Evolutionary conservation across 2,329 filamentous ascomycete genomes (phyloP).

Genomic region (Elsinoe australis): DNA sequence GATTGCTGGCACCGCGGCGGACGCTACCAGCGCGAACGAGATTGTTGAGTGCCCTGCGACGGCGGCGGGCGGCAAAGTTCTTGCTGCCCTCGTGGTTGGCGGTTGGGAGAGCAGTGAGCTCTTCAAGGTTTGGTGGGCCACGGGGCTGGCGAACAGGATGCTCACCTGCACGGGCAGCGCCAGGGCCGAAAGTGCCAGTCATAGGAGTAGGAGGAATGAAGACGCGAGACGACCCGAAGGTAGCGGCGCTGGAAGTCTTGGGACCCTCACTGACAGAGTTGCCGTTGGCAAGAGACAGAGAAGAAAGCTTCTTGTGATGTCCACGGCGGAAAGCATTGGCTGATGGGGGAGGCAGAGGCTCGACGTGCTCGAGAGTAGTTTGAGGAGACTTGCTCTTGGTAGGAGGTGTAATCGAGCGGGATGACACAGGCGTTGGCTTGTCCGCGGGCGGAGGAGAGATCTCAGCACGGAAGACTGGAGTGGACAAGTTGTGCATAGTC

Average conservation of each 20-base stretch:
- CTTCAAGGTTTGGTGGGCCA: conserved; percentile 83
- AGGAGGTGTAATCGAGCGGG: conserved; percentile 58
- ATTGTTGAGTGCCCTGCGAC: conserved; percentile 84
- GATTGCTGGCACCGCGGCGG: conserved; percentile 63
- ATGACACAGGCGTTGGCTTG: conserved; percentile 44
- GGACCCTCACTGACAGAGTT: conserved; percentile 52
- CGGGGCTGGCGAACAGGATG: conserved; percentile 90
- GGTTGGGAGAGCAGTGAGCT: conserved; percentile 81
- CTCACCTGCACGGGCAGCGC: conserved; percentile 86
- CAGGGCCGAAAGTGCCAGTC: conserved; percentile 83
- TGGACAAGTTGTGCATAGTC: conserved; percentile 24
- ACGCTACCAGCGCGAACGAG: conserved; percentile 83
- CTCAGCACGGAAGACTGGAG: conserved; percentile 63
- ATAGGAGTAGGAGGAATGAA: conserved; percentile 68
- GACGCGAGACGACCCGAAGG: conserved; percentile 38
- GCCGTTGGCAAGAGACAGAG: conserved; percentile 53
- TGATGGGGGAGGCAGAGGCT: conserved; percentile 76
- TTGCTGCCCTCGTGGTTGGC: conserved; percentile 90
- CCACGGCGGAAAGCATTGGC: conserved; percentile 87
- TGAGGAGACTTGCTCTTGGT: conserved; percentile 60
- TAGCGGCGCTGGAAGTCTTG: conserved; percentile 56
- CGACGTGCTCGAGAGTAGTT: conserved; percentile 47
- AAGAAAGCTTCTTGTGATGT: conserved; percentile 76
- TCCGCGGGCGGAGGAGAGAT: conserved; percentile 65
- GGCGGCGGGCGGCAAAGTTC: conserved; percentile 91